Conservation (phyloP, 768 basidiomycete species). For the Tricholoma sp. region DNA sequence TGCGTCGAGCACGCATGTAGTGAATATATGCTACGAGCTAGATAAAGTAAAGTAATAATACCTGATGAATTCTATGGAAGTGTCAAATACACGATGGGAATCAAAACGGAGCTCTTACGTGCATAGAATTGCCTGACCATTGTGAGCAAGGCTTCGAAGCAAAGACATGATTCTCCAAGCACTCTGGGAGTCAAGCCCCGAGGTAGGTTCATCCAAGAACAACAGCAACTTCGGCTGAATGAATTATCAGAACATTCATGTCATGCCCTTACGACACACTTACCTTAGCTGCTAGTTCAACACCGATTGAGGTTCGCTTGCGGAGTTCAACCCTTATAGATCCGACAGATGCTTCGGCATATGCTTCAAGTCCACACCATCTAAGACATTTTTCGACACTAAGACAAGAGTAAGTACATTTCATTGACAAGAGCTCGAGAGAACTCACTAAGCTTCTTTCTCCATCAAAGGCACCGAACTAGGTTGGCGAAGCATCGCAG, state of each 20-base stretch:
- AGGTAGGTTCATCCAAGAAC: slow-evolving; percentile 91
- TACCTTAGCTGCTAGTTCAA: slow-evolving; percentile 47
- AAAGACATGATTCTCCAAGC: slow-evolving; percentile 81
- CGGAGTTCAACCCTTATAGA: slow-evolving; percentile 43
- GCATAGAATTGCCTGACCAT: slow-evolving; percentile 86
- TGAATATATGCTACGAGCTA: not conserved
- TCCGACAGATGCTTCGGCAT: slow-evolving; percentile 63
- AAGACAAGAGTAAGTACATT: not conserved
- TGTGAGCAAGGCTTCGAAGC: slow-evolving; percentile 68
- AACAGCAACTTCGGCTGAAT: slow-evolving; percentile 67
- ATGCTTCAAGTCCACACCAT: slow-evolving; percentile 59
- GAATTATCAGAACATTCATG: not conserved
- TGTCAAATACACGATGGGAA: too few species aligned
- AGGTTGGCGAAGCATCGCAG: slow-evolving; percentile 76
- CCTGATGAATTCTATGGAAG: slow-evolving; percentile 38
- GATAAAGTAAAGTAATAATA: not conserved
- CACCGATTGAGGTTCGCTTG: slow-evolving; percentile 56
- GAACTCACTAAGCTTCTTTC: slow-evolving; percentile 73
- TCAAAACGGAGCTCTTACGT: slow-evolving; percentile 39
- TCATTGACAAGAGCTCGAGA: not conserved
- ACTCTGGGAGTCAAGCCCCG: slow-evolving; percentile 82
- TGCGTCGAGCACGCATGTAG: slow-evolving; percentile 19
- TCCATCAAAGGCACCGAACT: slow-evolving; percentile 55
- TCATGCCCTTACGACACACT: not conserved
- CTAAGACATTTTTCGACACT: slow-evolving; percentile 45